A percentile compares a stretch with the other conserved stretches of the same genome.
phyloP scores from a whole-genome alignment of 139 green algal genomes.

The Micractinium conductrix region DNA sequence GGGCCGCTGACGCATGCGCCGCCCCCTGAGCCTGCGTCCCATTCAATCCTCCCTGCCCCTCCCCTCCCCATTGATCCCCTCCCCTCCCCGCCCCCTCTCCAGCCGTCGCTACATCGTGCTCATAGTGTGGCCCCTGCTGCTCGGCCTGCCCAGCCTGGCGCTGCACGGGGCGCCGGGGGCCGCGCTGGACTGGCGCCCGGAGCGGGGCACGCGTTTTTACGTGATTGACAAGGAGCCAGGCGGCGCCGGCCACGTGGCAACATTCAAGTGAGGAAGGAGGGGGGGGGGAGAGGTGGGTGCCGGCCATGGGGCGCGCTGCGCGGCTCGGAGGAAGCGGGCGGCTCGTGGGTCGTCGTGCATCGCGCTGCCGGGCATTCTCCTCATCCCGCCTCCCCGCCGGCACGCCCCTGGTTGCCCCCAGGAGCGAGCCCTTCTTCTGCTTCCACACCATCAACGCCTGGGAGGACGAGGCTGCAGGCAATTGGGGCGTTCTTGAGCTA shows the following conservation, averaged over 20 bases:
- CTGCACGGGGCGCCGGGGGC: background rate
- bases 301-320: too few relatives aligned
- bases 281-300: too few relatives aligned
- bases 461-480: conserved; percentile 18
- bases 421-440: conserved; percentile 39
- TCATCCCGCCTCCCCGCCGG: too few relatives aligned
- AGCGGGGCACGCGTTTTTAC: conserved; percentile 15
- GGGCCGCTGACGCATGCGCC: too few relatives aligned
- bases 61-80: too few relatives aligned
- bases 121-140: conserved; percentile 20
- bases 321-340: too few relatives aligned
- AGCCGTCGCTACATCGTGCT: conserved; percentile 30
- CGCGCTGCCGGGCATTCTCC: too few relatives aligned
- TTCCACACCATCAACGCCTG: conserved; percentile 43
- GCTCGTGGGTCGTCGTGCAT: too few relatives aligned
- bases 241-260: conserved; percentile 30
- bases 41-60: too few relatives aligned
- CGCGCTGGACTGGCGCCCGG: conserved; percentile 20
- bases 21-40: too few relatives aligned
- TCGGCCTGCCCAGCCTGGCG: conserved; percentile 7
- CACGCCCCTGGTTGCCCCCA: background rate
- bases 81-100: background rate
- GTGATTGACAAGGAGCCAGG: conserved; percentile 25
- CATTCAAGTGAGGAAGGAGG: conserved; percentile 39
- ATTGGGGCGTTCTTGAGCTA: too few relatives aligned